Base-by-base conservation (phyloP, 805 yeast genomes). In the Cyberlindnera bimundalis region DNA sequence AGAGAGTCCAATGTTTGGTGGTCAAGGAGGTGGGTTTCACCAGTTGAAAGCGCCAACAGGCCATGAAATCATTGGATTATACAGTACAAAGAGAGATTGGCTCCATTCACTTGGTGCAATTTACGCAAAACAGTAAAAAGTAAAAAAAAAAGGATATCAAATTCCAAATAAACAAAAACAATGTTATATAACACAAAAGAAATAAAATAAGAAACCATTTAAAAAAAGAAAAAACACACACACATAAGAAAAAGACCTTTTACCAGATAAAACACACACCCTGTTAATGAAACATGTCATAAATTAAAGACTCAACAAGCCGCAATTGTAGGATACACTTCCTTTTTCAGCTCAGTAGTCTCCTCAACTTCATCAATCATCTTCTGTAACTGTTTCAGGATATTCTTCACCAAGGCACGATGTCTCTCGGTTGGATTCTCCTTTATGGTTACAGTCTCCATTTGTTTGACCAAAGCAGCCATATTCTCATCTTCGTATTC, bases 271-370 rank as follows among this genome's bases (percentile, higher is more conserved):
- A 28, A 6, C 16, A 10, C 17, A 28, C 12, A 8, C 25, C 25
- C 11, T 23, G 25, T 8, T 8, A 11, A 11, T 16, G 15, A 14
- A 5, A 7, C 29, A 10, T 14, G 15, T 14, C 6, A 7, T 14
- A 30, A n/a, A n/a, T n/a, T n/a, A n/a, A n/a, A n/a, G n/a, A n/a
- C n/a, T 32, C 18, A 32, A n/a, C 19, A 39, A 30, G 54, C 53
- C 10, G 50, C 43, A 31, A 53, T 45, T 13, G 41, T 40, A 35
- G 59, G 59, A 30, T 54, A 53, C 26, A 52, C 31, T n/a, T 33
- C 39, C 23, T 37, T 39, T 31, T 43, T 40, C 6, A 19, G 9
- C 29, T 36, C 33, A 16, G 31, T 11, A 11, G 28, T n/a, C n/a
- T n/a, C 29, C 34, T 45, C 51, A 17, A 30, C 44, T 33, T 46